A percentile compares a stretch with the other conserved stretches of the same genome.
These are phyloP conservation scores for Aspergillus novoparasiticus DNA, from an alignment of 2,329 filamentous ascomycete genomes.

Conservation along the genomic window DNA sequence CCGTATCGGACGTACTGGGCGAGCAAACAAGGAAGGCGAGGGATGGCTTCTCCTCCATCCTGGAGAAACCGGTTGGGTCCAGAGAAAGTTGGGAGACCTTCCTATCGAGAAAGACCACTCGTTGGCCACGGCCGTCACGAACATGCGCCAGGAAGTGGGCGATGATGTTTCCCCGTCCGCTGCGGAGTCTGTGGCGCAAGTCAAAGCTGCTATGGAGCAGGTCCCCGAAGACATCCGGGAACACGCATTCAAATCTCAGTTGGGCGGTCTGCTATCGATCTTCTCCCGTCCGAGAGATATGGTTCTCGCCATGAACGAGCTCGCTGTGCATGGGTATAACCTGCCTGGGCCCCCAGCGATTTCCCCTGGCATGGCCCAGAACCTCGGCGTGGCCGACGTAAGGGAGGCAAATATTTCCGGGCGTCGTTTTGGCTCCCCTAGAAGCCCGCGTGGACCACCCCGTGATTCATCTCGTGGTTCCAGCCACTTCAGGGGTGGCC, in stretches of 20 bases:
- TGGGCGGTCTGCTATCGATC: constrained; percentile 24
- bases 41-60: constrained; percentile 62
- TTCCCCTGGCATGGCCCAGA: constrained; percentile 22
- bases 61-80: constrained; percentile 53
- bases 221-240: constrained; percentile 30
- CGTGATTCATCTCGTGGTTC: not conserved
- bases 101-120: constrained; percentile 20
- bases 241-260: constrained; percentile 32
- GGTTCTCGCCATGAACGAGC: constrained; percentile 48
- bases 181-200: constrained; percentile 31
- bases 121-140: constrained; percentile 12
- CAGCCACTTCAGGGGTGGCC: not conserved
- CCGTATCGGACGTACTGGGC: constrained; percentile 73
- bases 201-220: constrained; percentile 46
- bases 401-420: constrained; percentile 28
- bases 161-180: constrained; percentile 13
- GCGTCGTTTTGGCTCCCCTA: not conserved
- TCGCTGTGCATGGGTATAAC: constrained; percentile 48
- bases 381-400: constrained; percentile 31
- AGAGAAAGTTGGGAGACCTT: constrained; percentile 7
- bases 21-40: constrained; percentile 65
- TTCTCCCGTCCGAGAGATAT: constrained; percentile 41
- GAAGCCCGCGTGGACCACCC: not conserved
- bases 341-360: constrained; percentile 45
- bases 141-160: constrained; percentile 12